Evolutionary conservation across 164 flowering plant genomes (phyloP), one percentile per base, ranked within the genome.

Genomic region (Aristolochia californica): DNA sequence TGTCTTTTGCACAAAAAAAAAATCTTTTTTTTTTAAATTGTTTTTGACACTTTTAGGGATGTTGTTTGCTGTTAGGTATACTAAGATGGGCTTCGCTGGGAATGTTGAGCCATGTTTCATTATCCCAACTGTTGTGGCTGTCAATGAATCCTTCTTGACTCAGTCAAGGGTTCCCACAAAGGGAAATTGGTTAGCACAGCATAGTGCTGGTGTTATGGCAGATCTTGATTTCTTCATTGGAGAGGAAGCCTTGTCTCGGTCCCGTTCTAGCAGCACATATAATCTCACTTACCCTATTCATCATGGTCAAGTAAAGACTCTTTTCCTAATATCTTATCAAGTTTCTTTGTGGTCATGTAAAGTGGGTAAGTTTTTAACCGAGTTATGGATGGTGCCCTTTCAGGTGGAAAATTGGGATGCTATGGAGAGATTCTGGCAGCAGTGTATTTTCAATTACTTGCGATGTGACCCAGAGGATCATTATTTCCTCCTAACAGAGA

Each of bases 351-450:
- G 40, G 23, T 20, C n/a, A 27, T 47, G 23, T 38, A 26, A 58
- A 58, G 25, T 17, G 17, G 15, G 16, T 43, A 13, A 40, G 25
- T 12, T 7, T 34, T 49, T 34, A 10, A 44, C 40, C 10, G 10
- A 34, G 40, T 2, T 34, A 8, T 34, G 40, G 38, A 0, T 53
- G 57, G 21, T 50, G 54, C 16, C 55, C 30, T 14, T 58, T n/a
- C 38, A 64, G 68, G 96, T 94, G 14, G 88, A 88, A 48, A 83
- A 94, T 73, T 90, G 99, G 99, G 99, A 94, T 61, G 70, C 93
- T 15, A 94, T 94, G 99, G 99, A 94, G 75, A 70, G 97, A 67
- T 94, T 85, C 70, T 94, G 99, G 99, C 99, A 94, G 77, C 97
- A 94, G 55, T 87, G 97, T 71, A 90, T 94, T 53, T 94, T 90